phyloP scores from a whole-genome alignment of 2,329 filamentous ascomycete species.

The Pseudogymnoascus sp. region DNA sequence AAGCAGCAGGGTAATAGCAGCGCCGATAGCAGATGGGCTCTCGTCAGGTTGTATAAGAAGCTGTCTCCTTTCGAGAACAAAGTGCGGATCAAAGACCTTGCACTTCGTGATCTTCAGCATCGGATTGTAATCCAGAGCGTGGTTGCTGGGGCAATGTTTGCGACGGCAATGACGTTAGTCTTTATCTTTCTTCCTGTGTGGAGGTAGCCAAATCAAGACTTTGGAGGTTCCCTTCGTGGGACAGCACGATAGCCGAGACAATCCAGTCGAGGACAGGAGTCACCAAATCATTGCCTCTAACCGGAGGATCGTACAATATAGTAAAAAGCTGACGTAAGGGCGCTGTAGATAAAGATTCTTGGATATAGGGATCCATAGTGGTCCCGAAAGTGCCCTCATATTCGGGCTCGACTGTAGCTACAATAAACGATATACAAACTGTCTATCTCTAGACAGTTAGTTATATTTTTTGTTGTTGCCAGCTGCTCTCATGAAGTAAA shows the following conservation, averaged over 20 bases:
- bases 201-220: not conserved
- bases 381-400: not conserved
- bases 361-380: not conserved
- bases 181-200: slow-evolving; percentile 1
- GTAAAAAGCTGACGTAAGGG: not conserved
- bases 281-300: not conserved
- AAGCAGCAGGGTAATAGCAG: slow-evolving; percentile 21
- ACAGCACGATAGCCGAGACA: not conserved
- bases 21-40: not conserved
- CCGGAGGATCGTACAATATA: not conserved
- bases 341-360: not conserved
- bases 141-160: not conserved
- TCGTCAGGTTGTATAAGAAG: not conserved
- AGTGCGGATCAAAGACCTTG: not conserved
- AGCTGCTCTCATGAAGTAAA: not conserved
- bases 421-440: not conserved
- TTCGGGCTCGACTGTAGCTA: not conserved
- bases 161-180: slow-evolving; percentile 11
- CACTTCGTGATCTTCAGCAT: not conserved
- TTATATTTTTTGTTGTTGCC: not conserved
- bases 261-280: not conserved
- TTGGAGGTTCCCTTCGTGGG: too few species aligned
- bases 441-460: not conserved
- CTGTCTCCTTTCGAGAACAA: not conserved
- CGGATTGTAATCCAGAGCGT: not conserved